phyloP scores from a whole-genome alignment of 805 yeast genomes.

The Ogataea corticis region DNA sequence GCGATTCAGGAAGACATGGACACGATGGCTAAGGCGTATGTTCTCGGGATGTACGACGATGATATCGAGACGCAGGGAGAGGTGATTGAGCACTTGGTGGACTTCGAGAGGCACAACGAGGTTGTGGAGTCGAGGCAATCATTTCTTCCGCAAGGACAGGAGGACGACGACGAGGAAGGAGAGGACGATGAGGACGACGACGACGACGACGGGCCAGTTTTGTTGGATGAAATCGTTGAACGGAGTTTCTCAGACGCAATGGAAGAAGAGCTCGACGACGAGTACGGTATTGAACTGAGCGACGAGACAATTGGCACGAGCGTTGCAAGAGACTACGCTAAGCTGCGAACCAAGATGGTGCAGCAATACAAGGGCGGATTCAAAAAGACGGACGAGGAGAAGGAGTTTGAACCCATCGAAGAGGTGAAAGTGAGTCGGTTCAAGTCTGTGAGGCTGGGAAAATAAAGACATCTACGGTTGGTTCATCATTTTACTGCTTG shows the following conservation, averaged over 20 bases:
- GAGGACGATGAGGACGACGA: slow-evolving; percentile 26
- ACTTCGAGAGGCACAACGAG: slow-evolving; percentile 53
- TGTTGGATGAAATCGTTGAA: slow-evolving; percentile 47
- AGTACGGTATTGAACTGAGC: slow-evolving; percentile 24
- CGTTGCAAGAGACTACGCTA: slow-evolving; percentile 56
- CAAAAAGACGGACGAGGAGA: slow-evolving; percentile 45
- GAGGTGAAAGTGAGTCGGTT: slow-evolving; percentile 66
- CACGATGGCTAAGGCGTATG: slow-evolving; percentile 61
- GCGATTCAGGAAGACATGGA: slow-evolving; percentile 48
- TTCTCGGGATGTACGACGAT: slow-evolving; percentile 60
- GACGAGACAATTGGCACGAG: slow-evolving; percentile 45
- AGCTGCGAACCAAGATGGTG: slow-evolving; percentile 52
- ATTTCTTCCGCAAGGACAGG: slow-evolving; percentile 6
- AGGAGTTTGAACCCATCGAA: slow-evolving; percentile 69
- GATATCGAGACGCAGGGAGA: slow-evolving; percentile 57
- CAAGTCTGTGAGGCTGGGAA: slow-evolving; percentile 50
- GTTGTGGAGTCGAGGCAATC: slow-evolving; percentile 42
- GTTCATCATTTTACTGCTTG: slow-evolving; percentile 1
- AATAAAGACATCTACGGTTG: no score
- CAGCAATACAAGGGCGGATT: slow-evolving; percentile 47
- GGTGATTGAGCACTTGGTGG: slow-evolving; percentile 52
- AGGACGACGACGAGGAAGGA: slow-evolving; percentile 27
- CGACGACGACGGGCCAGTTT: slow-evolving; percentile 40
- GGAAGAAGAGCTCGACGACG: slow-evolving; percentile 29
- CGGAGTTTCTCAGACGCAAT: slow-evolving; percentile 35